Percentiles rank a stretch among this genome's conserved stretches.
Evolutionary conservation across 1,284 basidiomycete species (phyloP).

Genomic region (Apiotrichum veenhuisii): DNA sequence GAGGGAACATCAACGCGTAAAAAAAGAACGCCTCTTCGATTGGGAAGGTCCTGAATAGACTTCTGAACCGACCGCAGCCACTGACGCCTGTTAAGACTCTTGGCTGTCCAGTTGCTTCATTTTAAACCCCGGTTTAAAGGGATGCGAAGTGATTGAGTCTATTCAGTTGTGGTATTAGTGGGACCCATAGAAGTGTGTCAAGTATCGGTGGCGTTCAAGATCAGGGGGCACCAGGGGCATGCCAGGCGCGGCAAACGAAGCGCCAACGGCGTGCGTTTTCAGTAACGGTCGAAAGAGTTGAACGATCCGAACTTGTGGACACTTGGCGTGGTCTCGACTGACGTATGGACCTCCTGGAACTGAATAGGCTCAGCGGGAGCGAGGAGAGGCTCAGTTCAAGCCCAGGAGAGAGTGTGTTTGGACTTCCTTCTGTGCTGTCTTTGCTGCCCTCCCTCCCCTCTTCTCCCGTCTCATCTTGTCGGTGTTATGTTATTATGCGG

Average conservation of each 20-base stretch:
- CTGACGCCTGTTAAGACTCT: background rate
- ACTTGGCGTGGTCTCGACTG: no score
- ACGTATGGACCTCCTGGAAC: background rate
- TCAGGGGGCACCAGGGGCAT: background rate
- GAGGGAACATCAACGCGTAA: background rate
- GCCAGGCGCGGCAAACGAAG: background rate
- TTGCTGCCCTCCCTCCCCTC: no score
- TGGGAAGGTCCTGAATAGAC: background rate
- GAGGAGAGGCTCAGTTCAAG: no score
- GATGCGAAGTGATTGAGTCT: background rate
- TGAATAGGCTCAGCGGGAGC: background rate
- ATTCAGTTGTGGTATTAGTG: background rate
- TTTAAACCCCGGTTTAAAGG: background rate
- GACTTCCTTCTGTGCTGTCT: no score
- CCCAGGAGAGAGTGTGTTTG: no score
- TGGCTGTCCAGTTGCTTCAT: no score
- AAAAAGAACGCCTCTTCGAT: background rate
- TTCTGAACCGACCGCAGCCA: background rate
- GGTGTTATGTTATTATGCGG: no score
- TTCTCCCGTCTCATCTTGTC: no score
- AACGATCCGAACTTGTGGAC: slow-evolving; percentile 12
- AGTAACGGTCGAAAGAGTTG: background rate
- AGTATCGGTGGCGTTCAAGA: background rate
- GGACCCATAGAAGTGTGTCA: no score
- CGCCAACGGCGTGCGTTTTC: background rate